Evolutionary conservation across 352 stramenopile genomes (phyloP).

Genomic region (Chrysophaeum taylorii): DNA sequence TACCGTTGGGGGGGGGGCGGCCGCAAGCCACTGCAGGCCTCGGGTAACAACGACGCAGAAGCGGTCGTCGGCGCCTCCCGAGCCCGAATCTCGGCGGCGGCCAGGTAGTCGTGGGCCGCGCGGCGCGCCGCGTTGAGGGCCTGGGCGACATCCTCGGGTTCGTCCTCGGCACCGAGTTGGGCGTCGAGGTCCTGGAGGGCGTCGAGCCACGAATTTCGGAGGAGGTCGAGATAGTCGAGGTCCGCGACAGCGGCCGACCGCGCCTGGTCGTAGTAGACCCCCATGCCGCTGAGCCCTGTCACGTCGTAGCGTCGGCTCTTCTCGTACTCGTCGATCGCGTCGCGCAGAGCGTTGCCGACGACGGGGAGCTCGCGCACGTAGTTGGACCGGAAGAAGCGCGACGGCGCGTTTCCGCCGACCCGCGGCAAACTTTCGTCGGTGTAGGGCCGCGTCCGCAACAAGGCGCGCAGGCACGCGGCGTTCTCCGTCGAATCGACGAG

Average conservation of each 20-base stretch:
- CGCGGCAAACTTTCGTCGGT: neutral
- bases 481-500: no score
- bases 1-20: no score
- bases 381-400: neutral
- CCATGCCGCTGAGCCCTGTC: neutral
- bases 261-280: neutral
- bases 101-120: neutral
- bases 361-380: conserved; percentile 8
- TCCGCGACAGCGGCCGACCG: neutral
- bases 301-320: neutral
- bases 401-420: conserved; percentile 1
- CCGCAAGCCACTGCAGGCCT: no score
- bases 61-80: no score
- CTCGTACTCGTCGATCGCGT: neutral
- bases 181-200: neutral
- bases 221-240: conserved; percentile 9
- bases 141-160: neutral
- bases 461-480: neutral
- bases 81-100: no score
- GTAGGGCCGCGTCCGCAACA: neutral
- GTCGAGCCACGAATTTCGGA: neutral
- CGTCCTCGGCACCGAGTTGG: neutral
- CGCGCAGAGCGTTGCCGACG: neutral
- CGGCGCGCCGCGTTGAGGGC: neutral
- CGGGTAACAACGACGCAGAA: no score